A percentile compares a stretch with the other conserved stretches of the same genome.
These are phyloP conservation scores for Mychonastes homosphaera DNA, from an alignment of 139 green algal species.

Conservation along the genomic window DNA sequence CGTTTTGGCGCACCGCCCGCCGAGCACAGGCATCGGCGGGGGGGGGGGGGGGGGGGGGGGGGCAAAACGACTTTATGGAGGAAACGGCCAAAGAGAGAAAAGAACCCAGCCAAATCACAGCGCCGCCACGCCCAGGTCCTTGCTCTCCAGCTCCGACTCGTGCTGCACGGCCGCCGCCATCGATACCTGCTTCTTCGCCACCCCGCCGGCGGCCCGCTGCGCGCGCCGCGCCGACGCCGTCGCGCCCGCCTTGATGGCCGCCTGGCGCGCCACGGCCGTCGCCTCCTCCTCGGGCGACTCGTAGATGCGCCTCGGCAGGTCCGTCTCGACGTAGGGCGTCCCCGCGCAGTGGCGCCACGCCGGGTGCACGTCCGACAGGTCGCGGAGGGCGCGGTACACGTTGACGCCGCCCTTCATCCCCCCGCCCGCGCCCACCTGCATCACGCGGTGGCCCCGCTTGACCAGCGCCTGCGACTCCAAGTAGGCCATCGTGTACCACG, in stretches of 20 bases:
- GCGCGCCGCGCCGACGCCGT: not conserved
- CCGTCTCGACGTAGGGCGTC: conserved; percentile 16
- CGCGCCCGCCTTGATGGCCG: not conserved
- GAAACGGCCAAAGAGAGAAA: too few relatives aligned
- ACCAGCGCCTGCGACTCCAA: conserved; percentile 24
- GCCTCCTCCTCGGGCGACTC: conserved; percentile 13
- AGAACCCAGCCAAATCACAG: too few relatives aligned
- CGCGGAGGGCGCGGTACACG: conserved; percentile 35
- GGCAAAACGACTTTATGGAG: too few relatives aligned
- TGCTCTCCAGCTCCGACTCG: conserved; percentile 12
- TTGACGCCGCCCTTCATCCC: conserved; percentile 48
- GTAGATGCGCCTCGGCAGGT: conserved; percentile 18
- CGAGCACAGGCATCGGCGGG: too few relatives aligned
- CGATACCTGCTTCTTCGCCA: conserved; percentile 4
- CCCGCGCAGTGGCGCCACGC: conserved; percentile 15
- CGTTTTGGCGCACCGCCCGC: too few relatives aligned
- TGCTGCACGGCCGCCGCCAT: conserved; percentile 20
- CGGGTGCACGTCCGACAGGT: conserved; percentile 20
- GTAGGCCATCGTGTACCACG: conserved; percentile 34
- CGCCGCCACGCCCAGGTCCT: conserved; percentile 19
- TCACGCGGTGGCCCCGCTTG: conserved; percentile 18
- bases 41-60: too few relatives aligned
- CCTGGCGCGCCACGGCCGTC: not conserved
- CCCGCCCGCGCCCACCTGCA: conserved; percentile 40
- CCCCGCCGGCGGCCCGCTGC: not conserved